phyloP scores from a whole-genome alignment of 345 rosid genomes.

The Murraya koenigii region DNA sequence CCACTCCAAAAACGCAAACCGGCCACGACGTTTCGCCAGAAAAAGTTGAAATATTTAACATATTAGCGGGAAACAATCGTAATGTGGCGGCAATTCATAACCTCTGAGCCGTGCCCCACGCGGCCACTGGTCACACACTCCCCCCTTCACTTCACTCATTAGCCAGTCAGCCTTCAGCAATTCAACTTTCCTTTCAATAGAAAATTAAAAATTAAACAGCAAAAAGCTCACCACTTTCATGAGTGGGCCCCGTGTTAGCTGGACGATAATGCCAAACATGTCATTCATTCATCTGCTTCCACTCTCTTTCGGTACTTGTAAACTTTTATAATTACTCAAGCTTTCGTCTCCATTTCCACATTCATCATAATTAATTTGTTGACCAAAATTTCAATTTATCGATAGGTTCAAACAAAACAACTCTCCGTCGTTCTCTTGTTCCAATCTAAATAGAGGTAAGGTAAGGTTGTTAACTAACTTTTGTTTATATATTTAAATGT shows the following conservation, averaged over 20 bases:
- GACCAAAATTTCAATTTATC: not conserved
- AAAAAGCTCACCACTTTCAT: not conserved
- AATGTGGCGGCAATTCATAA: no score
- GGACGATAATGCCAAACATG: conserved; percentile 11
- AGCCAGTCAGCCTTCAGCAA: no score
- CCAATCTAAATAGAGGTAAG: not conserved
- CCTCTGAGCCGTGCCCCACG: no score
- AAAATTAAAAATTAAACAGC: no score
- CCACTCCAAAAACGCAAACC: no score
- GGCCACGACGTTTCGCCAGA: no score
- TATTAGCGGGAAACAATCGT: no score
- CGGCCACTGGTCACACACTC: no score
- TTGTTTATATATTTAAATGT: not conserved
- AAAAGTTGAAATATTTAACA: no score
- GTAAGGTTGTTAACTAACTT: not conserved
- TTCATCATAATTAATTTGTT: not conserved
- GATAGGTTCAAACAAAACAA: not conserved
- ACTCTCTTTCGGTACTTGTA: conserved; percentile 9
- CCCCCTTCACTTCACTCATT: no score
- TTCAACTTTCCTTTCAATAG: no score
- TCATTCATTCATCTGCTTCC: not conserved
- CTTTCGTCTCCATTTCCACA: not conserved
- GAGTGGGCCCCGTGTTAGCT: conserved; percentile 19
- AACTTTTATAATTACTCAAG: not conserved
- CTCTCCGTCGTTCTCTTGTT: not conserved